Conservation (phyloP, 352 stramenopile species). For the Aphanomyces cochlioides region DNA sequence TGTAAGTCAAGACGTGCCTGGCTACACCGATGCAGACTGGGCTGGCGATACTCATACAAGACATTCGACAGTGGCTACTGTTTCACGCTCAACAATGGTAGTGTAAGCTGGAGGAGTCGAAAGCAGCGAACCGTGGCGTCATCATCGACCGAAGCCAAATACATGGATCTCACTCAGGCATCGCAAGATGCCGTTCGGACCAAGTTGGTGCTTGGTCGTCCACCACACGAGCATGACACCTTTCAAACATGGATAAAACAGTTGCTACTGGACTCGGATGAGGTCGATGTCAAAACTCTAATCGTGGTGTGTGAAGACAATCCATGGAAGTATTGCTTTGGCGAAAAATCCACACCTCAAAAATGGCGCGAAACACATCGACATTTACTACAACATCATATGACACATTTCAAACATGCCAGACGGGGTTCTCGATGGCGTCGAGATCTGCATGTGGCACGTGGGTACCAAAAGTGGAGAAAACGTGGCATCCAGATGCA, state of each 20-base stretch:
- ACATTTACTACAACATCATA: not conserved
- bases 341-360: not conserved
- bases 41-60: slow-evolving; percentile 22
- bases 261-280: not conserved
- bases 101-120: slow-evolving; percentile 25
- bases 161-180: slow-evolving; percentile 26
- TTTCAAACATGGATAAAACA: not conserved
- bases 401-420: too few relatives aligned
- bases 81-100: slow-evolving; percentile 28
- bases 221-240: too few relatives aligned
- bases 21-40: slow-evolving; percentile 31
- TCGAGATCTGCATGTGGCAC: too few relatives aligned
- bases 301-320: not conserved
- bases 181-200: slow-evolving; percentile 26
- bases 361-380: not conserved
- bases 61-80: slow-evolving; percentile 20
- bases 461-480: too few relatives aligned
- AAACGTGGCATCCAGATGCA: too few relatives aligned
- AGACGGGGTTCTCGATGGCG: too few relatives aligned
- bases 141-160: slow-evolving; percentile 29
- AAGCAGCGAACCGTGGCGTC: slow-evolving; percentile 27
- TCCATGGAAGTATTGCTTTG: not conserved
- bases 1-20: not conserved
- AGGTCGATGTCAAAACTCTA: not conserved
- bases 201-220: too few relatives aligned